Base-by-base conservation (phyloP, 73 alveolate species). In the Blepharisma stoltei region DNA sequence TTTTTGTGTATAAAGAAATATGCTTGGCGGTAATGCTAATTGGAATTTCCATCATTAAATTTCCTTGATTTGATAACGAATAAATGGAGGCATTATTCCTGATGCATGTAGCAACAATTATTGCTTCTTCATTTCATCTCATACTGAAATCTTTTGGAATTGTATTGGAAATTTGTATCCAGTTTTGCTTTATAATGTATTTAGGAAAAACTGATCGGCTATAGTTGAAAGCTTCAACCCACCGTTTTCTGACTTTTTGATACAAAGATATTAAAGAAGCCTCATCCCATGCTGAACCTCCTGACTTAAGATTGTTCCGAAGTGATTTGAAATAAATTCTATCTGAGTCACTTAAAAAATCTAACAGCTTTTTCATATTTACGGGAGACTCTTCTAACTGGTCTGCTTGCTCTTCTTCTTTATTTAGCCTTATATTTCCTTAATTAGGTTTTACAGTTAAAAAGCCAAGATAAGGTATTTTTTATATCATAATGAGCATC, bases 341-440 rank as follows among this genome's bases (percentile, higher is more conserved):
- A 20, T 14, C n/a, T 9, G 37, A 11, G 73, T 60, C 23, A 14
- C 23, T 14, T 18, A 60, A 60, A 25, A 14, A 60, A 25, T 18
- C 23, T 25, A 60, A 14, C 2, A 60, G 23, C 46, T 60, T n/a
- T 25, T 60, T 60, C 46, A 60, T 8, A 25, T 60, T 25, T 9
- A 60, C 73, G 0, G 37, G 49, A 4, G 46, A 60, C 23, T 60
- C 73, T 60, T 60, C 73, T 9, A 38, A 38, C 2, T n/a, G 46
- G 14, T 60, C 73, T 9, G 73, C 73, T 60, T 60, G 73, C 23
- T 60, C 73, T 20, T 60, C 73, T 60, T 60, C 73, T 60, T 60
- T 60, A 2, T 14, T 38, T 25, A 60, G 73, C 23, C 23, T 60
- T 9, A 60, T 18, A 60, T 60, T 60, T 32, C 41, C 41, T 32